A percentile compares a stretch with the other conserved stretches of the same genome.
phyloP scores from a whole-genome alignment of 345 rosid genomes.

The Abelmoschus esculentus region DNA sequence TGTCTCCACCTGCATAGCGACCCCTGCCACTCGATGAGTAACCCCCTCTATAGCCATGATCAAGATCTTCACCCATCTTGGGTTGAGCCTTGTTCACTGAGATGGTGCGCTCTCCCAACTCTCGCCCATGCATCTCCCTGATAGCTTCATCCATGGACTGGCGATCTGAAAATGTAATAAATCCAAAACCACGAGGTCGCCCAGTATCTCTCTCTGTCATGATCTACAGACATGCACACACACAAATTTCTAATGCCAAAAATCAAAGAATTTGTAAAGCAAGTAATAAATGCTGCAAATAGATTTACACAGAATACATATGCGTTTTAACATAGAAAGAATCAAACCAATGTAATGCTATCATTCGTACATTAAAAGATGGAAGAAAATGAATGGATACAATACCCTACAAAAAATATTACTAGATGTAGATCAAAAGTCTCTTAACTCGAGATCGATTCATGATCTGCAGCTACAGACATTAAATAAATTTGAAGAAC shows the following conservation, averaged over 20 bases:
- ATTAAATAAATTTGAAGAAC: background rate
- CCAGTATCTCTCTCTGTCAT: slow-evolving; percentile 96
- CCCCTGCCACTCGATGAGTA: slow-evolving; percentile 64
- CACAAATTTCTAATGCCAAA: slow-evolving; percentile 26
- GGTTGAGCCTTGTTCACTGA: slow-evolving; percentile 99
- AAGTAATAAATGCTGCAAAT: background rate
- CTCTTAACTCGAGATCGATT: background rate
- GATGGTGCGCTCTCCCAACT: slow-evolving; percentile 76
- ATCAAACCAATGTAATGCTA: background rate
- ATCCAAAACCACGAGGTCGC: slow-evolving; percentile 96
- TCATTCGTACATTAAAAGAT: background rate
- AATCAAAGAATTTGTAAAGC: slow-evolving; percentile 13
- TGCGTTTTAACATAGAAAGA: background rate
- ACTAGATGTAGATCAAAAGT: background rate
- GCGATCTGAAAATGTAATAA: slow-evolving; percentile 84
- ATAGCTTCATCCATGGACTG: slow-evolving; percentile 96
- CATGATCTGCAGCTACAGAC: background rate
- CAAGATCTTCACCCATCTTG: slow-evolving; percentile 67
- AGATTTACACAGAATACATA: background rate
- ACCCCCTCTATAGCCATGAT: slow-evolving; percentile 76
- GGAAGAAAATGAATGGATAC: background rate
- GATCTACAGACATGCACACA: slow-evolving; percentile 49
- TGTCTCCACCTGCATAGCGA: slow-evolving; percentile 61
- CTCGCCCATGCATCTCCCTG: slow-evolving; percentile 93
- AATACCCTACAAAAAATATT: background rate